Conservation (phyloP, 2,329 filamentous ascomycete species). For the Blastomyces silverae region DNA sequence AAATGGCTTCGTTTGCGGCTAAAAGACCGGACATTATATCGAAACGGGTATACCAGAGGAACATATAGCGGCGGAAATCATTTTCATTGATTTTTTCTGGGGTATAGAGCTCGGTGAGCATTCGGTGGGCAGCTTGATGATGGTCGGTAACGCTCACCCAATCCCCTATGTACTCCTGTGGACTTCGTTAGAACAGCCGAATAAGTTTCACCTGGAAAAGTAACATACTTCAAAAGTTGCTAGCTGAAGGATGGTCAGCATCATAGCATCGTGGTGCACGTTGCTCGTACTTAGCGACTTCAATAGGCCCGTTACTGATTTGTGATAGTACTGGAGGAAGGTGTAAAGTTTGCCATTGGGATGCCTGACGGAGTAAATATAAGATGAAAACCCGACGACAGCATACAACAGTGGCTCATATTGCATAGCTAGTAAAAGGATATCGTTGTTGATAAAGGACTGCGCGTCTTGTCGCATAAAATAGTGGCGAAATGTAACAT, state of each 20-base stretch:
- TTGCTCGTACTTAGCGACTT: constrained; percentile 63
- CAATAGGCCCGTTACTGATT: constrained; percentile 70
- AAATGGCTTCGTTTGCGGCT: constrained; percentile 65
- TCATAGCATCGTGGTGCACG: constrained; percentile 62
- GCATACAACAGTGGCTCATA: constrained; percentile 81
- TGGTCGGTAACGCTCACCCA: constrained; percentile 92
- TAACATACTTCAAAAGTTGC: constrained; percentile 78
- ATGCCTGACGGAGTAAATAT: constrained; percentile 68
- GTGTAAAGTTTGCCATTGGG: constrained; percentile 67
- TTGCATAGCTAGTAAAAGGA: constrained; percentile 65
- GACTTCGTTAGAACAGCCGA: constrained; percentile 9
- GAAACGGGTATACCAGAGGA: constrained; percentile 86
- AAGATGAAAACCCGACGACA: constrained; percentile 79
- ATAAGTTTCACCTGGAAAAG: constrained; percentile 13
- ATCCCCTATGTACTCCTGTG: constrained; percentile 84
- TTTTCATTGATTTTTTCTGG: constrained; percentile 67
- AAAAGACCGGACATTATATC: constrained; percentile 79
- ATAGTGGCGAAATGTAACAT: constrained; percentile 77
- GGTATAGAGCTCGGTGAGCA: constrained; percentile 70
- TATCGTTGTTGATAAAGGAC: constrained; percentile 64
- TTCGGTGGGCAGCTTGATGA: constrained; percentile 78
- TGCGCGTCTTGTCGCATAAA: constrained; percentile 63
- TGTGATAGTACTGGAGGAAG: constrained; percentile 86
- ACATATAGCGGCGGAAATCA: constrained; percentile 62
- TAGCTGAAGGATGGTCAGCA: constrained; percentile 83